Base-by-base conservation (phyloP, 1,284 basidiomycete species). In the Phlebopus sp. region DNA sequence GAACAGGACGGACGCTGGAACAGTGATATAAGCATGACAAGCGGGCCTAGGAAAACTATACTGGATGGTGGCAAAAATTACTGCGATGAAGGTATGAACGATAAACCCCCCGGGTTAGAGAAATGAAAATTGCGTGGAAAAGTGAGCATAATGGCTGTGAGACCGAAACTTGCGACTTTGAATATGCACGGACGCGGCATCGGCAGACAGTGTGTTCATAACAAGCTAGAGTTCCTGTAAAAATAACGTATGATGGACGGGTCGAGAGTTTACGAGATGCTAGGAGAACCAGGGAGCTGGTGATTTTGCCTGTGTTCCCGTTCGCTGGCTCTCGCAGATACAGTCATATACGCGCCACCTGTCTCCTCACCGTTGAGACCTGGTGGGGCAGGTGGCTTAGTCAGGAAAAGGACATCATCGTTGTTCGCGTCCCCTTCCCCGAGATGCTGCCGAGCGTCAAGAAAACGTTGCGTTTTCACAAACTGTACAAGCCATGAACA, bases 321-420 rank as follows among this genome's bases (percentile, higher is more conserved):
- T 63, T 86, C 84, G 55, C 77, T 81, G 27, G 80, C 88, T 59
- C 82, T 79, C 55, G 86, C 82, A 37, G 88, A 90, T 51, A 91
- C 75, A n/a, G 89, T 91, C 59, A 91, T 81, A 60, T 91, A 91
- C 18, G 89, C 85, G 48, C 89, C 83, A 51, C 88, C 88, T 40
- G 78, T 73, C 66, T 90, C 88, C 55, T 89, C 85, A 14, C 60
- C 67, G 35, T 71, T 71, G 37, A 88, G 69, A 50, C 86, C 86
- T 34, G 87, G 87, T 10, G 87, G 87, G 10, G 80, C 69, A 14
- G 85, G 81, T 38, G 76, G 70, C 18, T 70, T 69, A 3, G 77
- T 68, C 47, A 81, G 61, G 53, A 80, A 72, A 41, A 74, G 72
- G 31, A 81, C 73, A 54, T 89, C 86, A 48, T 77, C 78, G 44